These are phyloP conservation scores for Funneliformis mosseae DNA, from an alignment of 192 early-diverging fungal genomes.

Conservation along the genomic window DNA sequence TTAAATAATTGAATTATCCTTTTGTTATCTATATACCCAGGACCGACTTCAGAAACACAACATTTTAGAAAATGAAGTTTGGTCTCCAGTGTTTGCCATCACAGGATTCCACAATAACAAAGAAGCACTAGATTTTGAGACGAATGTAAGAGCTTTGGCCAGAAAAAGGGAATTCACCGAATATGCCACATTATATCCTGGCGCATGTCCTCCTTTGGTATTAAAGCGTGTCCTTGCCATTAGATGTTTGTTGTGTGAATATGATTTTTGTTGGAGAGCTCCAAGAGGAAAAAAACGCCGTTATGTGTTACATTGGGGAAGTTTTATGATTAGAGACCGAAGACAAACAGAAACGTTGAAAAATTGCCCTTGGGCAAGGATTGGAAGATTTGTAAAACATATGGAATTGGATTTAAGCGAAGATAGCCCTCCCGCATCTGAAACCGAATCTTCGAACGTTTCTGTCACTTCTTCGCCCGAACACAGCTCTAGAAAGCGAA, in stretches of 20 bases:
- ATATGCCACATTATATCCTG: constrained; percentile 23
- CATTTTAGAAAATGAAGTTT: neutral
- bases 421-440: neutral
- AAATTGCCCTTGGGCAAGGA: constrained; percentile 27
- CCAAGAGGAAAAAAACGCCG: constrained; percentile 22
- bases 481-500: neutral
- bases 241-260: constrained; percentile 31
- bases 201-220: constrained; percentile 11
- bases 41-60: constrained; percentile 23
- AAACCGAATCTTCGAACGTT: neutral
- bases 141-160: neutral
- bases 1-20: neutral
- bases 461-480: neutral
- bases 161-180: constrained; percentile 31
- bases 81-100: constrained; percentile 19
- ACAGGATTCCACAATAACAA: constrained; percentile 25
- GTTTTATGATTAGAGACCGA: neutral
- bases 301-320: constrained; percentile 30
- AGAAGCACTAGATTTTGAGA: constrained; percentile 27
- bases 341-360: constrained; percentile 4
- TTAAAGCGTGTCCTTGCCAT: constrained; percentile 27
- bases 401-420: constrained; percentile 20
- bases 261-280: constrained; percentile 22
- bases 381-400: constrained; percentile 25
- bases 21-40: neutral